phyloP scores from a whole-genome alignment of 768 basidiomycete genomes.

The Suillus spraguei region DNA sequence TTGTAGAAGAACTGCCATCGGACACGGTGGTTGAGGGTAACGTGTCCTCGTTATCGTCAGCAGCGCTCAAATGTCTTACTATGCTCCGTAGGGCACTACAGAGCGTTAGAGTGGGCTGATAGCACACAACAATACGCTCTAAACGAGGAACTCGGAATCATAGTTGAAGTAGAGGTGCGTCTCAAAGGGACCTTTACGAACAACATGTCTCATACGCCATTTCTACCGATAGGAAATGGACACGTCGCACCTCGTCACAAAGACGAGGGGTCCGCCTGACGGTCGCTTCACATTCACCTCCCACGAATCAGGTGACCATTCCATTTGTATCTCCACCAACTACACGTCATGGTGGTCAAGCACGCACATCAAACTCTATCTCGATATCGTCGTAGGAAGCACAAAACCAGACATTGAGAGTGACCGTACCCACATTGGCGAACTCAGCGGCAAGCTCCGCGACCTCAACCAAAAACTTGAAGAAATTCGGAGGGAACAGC shows the following conservation, averaged over 20 bases:
- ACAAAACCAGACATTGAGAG: slow-evolving; percentile 86
- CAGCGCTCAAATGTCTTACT: background rate
- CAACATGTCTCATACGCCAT: background rate
- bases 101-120: slow-evolving; percentile 91
- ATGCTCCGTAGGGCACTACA: slow-evolving; percentile 71
- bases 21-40: slow-evolving; percentile 95
- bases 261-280: slow-evolving; percentile 87
- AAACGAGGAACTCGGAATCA: slow-evolving; percentile 81
- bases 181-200: background rate
- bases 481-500: slow-evolving; percentile 93
- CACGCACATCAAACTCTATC: slow-evolving; percentile 91
- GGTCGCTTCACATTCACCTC: slow-evolving; percentile 98
- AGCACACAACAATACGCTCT: slow-evolving; percentile 62
- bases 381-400: slow-evolving; percentile 91
- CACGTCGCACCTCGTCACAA: slow-evolving; percentile 77
- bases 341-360: slow-evolving; percentile 86
- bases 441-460: slow-evolving; percentile 79
- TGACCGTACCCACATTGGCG: slow-evolving; percentile 83
- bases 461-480: slow-evolving; percentile 94
- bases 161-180: slow-evolving; percentile 88
- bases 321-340: slow-evolving; percentile 94
- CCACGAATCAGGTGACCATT: slow-evolving; percentile 95
- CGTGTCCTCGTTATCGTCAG: slow-evolving; percentile 19
- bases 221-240: slow-evolving; percentile 73
- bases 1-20: slow-evolving; percentile 93